Evolutionary conservation across 2,329 filamentous ascomycete species (phyloP).

Genomic region (Hypoxylon sp.): DNA sequence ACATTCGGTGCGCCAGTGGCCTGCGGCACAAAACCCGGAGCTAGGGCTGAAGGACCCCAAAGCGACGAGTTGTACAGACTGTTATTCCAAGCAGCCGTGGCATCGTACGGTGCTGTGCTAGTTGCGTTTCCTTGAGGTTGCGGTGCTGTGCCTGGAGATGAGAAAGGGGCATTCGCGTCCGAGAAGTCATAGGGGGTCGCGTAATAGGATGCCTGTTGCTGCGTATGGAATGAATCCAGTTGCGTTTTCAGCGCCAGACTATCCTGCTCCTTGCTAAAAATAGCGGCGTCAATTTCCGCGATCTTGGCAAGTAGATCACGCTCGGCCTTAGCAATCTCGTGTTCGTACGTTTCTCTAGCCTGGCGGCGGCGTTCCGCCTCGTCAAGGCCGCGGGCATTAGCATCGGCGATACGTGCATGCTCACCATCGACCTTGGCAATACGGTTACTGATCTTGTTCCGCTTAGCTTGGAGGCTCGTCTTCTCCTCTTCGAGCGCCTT

Average conservation of each 20-base stretch:
- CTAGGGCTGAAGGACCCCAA: slow-evolving; percentile 54
- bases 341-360: slow-evolving; percentile 61
- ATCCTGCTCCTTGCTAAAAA: slow-evolving; percentile 57
- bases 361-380: slow-evolving; percentile 72
- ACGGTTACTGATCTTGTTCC: slow-evolving; percentile 78
- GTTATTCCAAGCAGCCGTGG: slow-evolving; percentile 50
- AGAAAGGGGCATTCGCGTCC: slow-evolving; percentile 44
- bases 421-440: slow-evolving; percentile 80
- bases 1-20: slow-evolving; percentile 50
- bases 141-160: slow-evolving; percentile 38
- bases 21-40: slow-evolving; percentile 55
- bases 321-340: slow-evolving; percentile 61
- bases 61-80: slow-evolving; percentile 51
- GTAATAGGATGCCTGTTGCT: slow-evolving; percentile 51
- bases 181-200: slow-evolving; percentile 51
- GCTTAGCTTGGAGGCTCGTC: slow-evolving; percentile 72
- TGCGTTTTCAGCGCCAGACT: slow-evolving; percentile 56
- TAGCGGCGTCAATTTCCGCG: slow-evolving; percentile 53
- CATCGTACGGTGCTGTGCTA: slow-evolving; percentile 46
- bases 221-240: slow-evolving; percentile 57
- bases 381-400: slow-evolving; percentile 73
- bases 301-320: slow-evolving; percentile 58
- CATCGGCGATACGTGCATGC: slow-evolving; percentile 76
- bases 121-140: slow-evolving; percentile 39
- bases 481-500: slow-evolving; percentile 74